Conservation (phyloP, 331 rosid genomes). For the Rosa hybrid region DNA sequence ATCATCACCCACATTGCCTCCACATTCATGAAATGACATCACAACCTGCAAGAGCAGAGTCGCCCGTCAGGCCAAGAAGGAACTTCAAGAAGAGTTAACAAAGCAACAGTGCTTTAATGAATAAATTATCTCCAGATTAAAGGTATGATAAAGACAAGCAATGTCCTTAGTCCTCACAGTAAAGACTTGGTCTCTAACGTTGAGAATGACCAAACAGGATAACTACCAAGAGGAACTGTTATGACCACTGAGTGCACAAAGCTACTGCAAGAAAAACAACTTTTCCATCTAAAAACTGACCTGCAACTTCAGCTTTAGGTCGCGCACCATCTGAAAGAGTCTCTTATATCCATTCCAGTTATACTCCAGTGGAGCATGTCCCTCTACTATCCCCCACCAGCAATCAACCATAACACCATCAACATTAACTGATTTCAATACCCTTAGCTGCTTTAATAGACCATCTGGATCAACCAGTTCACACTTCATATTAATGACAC, state of each 20-base stretch:
- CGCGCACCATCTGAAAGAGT: conserved; percentile 89
- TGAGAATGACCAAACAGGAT: not conserved
- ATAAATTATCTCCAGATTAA: not conserved
- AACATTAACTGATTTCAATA: conserved; percentile 74
- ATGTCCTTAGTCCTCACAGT: not conserved
- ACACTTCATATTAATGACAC: conserved; percentile 88
- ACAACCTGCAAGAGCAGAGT: conserved; percentile 56
- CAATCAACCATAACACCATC: conserved; percentile 94
- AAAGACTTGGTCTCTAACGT: not conserved
- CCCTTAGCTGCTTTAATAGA: conserved; percentile 77
- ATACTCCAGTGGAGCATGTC: conserved; percentile 92
- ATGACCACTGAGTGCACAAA: not conserved
- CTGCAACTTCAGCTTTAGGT: conserved; percentile 86
- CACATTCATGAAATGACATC: conserved; percentile 98
- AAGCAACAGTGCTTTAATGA: not conserved
- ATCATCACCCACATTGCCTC: conserved; percentile 96
- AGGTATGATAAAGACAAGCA: not conserved
- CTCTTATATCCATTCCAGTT: conserved; percentile 94
- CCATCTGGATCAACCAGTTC: conserved; percentile 94
- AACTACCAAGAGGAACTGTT: not conserved
- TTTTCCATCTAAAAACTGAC: conserved; percentile 34
- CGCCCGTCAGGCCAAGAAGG: not conserved
- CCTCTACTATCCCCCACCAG: conserved; percentile 99
- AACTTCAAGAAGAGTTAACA: conserved; percentile 7
- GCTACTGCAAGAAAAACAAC: not conserved